Evolutionary conservation across 1,139 yeast species (phyloP), one percentile per base, ranked within the genome.

Genomic region (Scheffersomyces segobiensis): DNA sequence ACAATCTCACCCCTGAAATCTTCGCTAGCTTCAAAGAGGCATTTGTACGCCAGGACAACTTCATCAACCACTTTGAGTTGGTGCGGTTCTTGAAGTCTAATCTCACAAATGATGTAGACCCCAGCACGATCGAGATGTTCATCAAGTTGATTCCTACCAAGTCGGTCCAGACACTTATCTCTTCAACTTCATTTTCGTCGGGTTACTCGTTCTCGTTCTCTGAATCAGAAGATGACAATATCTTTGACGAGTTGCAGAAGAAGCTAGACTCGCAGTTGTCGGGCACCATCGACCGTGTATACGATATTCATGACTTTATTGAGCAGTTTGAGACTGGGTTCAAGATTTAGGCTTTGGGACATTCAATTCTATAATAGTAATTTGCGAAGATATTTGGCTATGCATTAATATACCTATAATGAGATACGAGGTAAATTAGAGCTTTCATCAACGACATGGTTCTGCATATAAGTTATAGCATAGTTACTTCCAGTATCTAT

Each of bases 261-360:
- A 65, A 63, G 52, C 59, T 71, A 42, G 69, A 70, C 26, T 64
- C 61, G 39, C 70, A 72, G 59, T 61, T 70, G 42, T 59, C 67
- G 53, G 69, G 73, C 0, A 66, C 63, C 19, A 61, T 61, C 42
- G 73, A 71, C 49, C 72, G 68, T 56, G 68, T 70, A 19, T 72
- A 71, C 60, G 76, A 74, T 59, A 53, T 74, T n/a, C 57, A 61
- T 26, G 71, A 63, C 53, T 73, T 74, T 57, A 59, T 72, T 47
- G 57, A 60, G 20, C 67, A 63, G 52, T 60, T 73, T 22, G 74
- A 70, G 56, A 60, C 63, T 50, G 77, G 77, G 21, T 71, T 71
- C 59, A 62, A 57, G 46, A 52, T 66, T 49, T 65, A 53, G 42
- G 42, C 32, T 10, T 32, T 32, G 42, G 42, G 42, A 12, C 42